phyloP scores from a whole-genome alignment of 805 yeast species.

The Candida gorgasii region DNA sequence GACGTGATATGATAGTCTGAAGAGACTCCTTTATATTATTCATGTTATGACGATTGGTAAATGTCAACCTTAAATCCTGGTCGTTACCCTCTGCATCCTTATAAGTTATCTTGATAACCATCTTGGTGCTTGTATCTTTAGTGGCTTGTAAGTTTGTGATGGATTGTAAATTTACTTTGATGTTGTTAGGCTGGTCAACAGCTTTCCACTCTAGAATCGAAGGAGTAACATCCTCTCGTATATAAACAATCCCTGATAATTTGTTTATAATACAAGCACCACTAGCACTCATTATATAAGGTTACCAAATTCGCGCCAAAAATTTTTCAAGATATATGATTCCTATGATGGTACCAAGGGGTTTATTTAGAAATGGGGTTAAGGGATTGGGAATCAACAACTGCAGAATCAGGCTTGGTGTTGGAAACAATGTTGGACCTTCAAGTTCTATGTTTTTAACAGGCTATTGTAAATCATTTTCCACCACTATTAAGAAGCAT shows the following conservation, averaged over 20 bases:
- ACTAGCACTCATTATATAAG: conserved; percentile 8
- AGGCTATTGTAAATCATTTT: neutral
- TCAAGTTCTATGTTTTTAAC: neutral
- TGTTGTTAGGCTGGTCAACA: conserved; percentile 35
- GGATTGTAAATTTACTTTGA: conserved; percentile 36
- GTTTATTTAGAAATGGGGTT: neutral
- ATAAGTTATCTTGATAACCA: conserved; percentile 62
- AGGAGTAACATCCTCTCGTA: conserved; percentile 45
- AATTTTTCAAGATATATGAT: conserved; percentile 2
- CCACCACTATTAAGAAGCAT: neutral
- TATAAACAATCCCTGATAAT: conserved; percentile 40
- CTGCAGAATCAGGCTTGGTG: neutral
- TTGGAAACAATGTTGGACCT: neutral
- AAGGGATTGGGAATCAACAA: neutral
- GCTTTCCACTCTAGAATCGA: conserved; percentile 45
- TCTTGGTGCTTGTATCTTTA: conserved; percentile 62
- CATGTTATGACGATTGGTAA: conserved; percentile 74
- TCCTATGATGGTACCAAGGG: neutral
- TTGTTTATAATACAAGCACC: conserved; percentile 47
- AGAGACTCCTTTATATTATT: conserved; percentile 66
- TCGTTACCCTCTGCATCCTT: conserved; percentile 30
- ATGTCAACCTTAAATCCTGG: conserved; percentile 49
- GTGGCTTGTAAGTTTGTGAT: conserved; percentile 63
- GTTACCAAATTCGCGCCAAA: conserved; percentile 2
- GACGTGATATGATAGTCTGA: conserved; percentile 68